phyloP scores from a whole-genome alignment of 306 rosid species.

The Canavalia ensiformis region DNA sequence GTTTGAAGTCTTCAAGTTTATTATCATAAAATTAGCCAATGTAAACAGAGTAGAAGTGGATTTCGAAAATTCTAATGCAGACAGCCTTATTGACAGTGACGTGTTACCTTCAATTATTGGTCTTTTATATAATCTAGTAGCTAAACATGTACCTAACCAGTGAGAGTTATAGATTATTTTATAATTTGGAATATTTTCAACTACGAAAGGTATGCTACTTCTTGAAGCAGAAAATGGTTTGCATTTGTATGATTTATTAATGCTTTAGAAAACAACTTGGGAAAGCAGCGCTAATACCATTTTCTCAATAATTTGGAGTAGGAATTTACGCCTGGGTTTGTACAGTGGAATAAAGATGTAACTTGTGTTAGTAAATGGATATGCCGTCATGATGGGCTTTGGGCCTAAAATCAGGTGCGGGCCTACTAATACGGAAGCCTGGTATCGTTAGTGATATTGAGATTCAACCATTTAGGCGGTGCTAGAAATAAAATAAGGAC shows the following conservation, averaged over 20 bases:
- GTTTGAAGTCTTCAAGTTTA: constrained; percentile 30
- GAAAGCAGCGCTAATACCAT: not conserved
- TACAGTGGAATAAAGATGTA: constrained; percentile 36
- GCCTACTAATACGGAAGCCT: not conserved
- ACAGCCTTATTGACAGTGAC: constrained; percentile 16
- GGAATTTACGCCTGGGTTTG: constrained; percentile 37
- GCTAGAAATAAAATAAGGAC: too few relatives aligned
- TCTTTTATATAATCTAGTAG: not conserved
- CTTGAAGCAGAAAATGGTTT: not conserved
- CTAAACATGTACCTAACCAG: constrained; percentile 17
- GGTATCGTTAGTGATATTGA: not conserved
- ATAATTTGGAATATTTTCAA: not conserved
- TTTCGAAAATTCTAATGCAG: constrained; percentile 1
- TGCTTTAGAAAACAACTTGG: not conserved
- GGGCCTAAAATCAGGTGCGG: constrained; percentile 26
- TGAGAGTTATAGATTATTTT: not conserved
- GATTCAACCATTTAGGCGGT: not conserved
- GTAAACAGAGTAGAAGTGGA: not conserved
- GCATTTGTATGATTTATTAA: constrained; percentile 11
- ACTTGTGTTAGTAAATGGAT: not conserved
- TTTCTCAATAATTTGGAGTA: not conserved
- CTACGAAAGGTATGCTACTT: constrained; percentile 12
- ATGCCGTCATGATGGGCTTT: constrained; percentile 40
- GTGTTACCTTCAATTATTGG: constrained; percentile 18
- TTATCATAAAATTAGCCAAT: constrained; percentile 31